Base-by-base conservation (phyloP, 2,329 filamentous ascomycete species). In the Ramichloridium luteum region DNA sequence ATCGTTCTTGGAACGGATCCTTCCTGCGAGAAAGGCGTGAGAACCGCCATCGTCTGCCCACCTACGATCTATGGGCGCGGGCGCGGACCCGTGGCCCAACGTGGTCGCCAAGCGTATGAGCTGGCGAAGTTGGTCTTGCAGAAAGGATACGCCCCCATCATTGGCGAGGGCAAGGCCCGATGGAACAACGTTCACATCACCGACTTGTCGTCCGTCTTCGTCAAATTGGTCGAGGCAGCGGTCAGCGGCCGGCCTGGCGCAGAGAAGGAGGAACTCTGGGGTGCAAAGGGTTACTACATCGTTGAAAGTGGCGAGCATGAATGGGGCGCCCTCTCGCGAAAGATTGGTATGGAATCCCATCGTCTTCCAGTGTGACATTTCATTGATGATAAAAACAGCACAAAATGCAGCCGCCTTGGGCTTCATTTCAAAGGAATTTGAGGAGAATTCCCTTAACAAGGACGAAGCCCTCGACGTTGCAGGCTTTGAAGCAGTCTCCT, bases 41-140 rank as follows among this genome's bases (percentile, higher is more conserved):
- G 71, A 49, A 74, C 71, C 0, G 74, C 67, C n/a, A 67, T 81
- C 15, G 62, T 82, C 2, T 78, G 72, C 40, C 75, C 77, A 5
- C 74, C 76, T 0, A 72, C 68, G 2, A 45, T 45, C 14, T 45
- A 43, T 13, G 42, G 72, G 2, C 64, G 36, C 13, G 54, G 54
- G 4, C 43, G 75, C 25, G 74, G 78, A 2, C 61, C 70, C 0
- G 59, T 62, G 30, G 71, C 70, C 37, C 58, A 59, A 18, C 57
- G 63, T 5, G 67, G 74, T 39, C 57, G 68, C 1, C 77, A 81
- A 47, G 61, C 72, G 4, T 72, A 74, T 34, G 57, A 62, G 16
- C 55, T 79, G n/a, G 57, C 64, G 0, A 59, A 63, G 5, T 48
- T 60, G 0, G 67, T 69, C 2, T 46, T 81, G 10, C 53, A 67